These are phyloP conservation scores for Ramalina intermedia DNA, from an alignment of 495 filamentous ascomycete species.

Conservation along the genomic window DNA sequence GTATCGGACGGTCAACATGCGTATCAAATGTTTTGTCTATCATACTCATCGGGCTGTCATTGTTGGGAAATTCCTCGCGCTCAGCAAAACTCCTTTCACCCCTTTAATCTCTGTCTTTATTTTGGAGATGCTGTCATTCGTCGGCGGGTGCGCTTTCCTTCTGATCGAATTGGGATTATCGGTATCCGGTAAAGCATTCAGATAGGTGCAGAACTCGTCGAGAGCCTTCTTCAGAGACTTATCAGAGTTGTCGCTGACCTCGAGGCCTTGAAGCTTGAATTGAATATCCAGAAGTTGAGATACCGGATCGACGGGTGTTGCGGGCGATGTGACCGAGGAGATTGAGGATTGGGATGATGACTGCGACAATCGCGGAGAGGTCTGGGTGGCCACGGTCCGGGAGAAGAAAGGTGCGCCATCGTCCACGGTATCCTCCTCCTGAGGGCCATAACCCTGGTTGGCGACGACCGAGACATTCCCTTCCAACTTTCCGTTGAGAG, in stretches of 20 bases:
- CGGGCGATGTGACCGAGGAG: not conserved
- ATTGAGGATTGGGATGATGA: conserved; percentile 17
- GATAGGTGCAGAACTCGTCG: conserved; percentile 34
- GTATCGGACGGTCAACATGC: too few relatives aligned
- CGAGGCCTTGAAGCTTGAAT: not conserved
- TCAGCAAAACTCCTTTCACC: conserved; percentile 86
- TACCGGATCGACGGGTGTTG: not conserved
- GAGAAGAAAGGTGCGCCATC: conserved; percentile 80
- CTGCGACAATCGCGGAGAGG: conserved; percentile 38
- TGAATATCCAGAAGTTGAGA: conserved; percentile 1
- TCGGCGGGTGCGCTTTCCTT: conserved; percentile 31
- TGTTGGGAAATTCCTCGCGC: conserved; percentile 49
- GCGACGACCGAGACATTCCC: conserved; percentile 50
- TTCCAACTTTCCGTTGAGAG: conserved; percentile 63
- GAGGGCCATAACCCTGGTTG: conserved; percentile 14
- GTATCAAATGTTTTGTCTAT: too few relatives aligned
- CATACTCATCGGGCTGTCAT: not conserved
- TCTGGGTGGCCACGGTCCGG: conserved; percentile 79
- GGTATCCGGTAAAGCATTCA: conserved; percentile 29
- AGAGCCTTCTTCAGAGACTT: conserved; percentile 28
- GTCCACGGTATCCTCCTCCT: conserved; percentile 20
- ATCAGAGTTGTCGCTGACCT: conserved; percentile 16
- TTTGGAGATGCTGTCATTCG: conserved; percentile 62
- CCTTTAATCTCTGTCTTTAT: conserved; percentile 75
- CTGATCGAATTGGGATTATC: conserved; percentile 21